Percentiles rank a stretch among this genome's conserved stretches.
These are phyloP conservation scores for Gentiana dahurica DNA, from an alignment of 257 asterid genomes.

Conservation along the genomic window DNA sequence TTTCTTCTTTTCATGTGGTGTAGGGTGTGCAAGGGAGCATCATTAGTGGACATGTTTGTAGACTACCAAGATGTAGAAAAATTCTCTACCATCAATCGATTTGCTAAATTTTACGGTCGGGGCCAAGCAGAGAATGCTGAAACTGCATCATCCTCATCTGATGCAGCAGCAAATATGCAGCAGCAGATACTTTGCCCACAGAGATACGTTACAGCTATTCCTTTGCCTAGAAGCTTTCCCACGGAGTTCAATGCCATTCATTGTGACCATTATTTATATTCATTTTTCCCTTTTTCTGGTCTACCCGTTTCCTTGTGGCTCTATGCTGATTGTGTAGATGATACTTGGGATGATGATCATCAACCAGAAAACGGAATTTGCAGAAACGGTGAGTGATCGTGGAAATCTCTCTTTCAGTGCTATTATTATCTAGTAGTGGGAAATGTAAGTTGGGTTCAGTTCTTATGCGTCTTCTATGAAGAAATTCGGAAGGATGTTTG, in stretches of 20 bases:
- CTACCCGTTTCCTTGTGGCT: not conserved
- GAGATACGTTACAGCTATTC: conserved; percentile 72
- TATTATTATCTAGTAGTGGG: conserved; percentile 23
- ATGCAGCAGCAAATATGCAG: conserved; percentile 23
- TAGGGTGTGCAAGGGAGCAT: conserved; percentile 73
- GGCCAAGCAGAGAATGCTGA: conserved; percentile 52
- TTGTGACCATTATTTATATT: conserved; percentile 35
- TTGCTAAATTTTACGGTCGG: conserved; percentile 76
- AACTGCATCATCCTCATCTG: conserved; percentile 26
- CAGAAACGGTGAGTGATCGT: conserved; percentile 25
- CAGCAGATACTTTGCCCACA: conserved; percentile 40
- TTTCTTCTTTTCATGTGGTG: conserved; percentile 9
- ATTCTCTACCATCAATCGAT: conserved; percentile 66
- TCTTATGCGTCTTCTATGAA: conserved; percentile 27
- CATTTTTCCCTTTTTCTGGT: not conserved
- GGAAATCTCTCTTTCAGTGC: conserved; percentile 30
- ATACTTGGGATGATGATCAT: conserved; percentile 23
- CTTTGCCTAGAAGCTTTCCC: conserved; percentile 65
- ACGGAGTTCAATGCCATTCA: conserved; percentile 69
- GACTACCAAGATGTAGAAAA: conserved; percentile 85
- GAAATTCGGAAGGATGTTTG: conserved; percentile 24
- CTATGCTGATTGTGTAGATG: conserved; percentile 21
- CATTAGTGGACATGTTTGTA: conserved; percentile 55
- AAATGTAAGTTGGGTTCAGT: conserved; percentile 20
- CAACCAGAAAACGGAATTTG: conserved; percentile 22